Conservation (phyloP, 108 stramenopile species). For the Skeletonema menzelii region DNA sequence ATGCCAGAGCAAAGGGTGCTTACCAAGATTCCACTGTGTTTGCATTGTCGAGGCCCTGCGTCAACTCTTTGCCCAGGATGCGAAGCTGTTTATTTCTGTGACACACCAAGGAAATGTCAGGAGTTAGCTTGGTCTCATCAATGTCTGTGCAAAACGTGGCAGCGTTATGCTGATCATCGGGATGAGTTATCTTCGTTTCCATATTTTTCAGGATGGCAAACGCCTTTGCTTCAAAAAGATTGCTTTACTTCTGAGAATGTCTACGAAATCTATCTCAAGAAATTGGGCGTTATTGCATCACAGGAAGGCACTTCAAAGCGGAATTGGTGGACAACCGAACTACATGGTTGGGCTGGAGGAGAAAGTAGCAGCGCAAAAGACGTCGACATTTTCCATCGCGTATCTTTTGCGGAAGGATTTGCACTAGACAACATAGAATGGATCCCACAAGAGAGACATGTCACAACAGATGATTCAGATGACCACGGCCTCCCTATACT, state of each 20-base stretch:
- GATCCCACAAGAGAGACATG: conserved; percentile 57
- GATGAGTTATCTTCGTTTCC: conserved; percentile 59
- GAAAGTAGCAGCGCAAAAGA: conserved; percentile 52
- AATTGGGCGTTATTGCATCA: conserved; percentile 32
- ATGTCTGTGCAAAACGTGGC: conserved; percentile 82
- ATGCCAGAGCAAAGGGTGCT: conserved; percentile 5
- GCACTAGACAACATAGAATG: conserved; percentile 42
- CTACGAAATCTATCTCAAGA: conserved; percentile 54
- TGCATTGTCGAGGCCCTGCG: conserved; percentile 75
- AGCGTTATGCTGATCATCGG: conserved; percentile 59
- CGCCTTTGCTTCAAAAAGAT: conserved; percentile 43
- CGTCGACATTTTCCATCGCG: conserved; percentile 56
- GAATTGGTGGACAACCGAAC: conserved; percentile 79
- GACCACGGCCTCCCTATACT: conserved; percentile 50
- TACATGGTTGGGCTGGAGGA: conserved; percentile 80
- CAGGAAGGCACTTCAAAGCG: not conserved
- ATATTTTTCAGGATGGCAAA: conserved; percentile 58
- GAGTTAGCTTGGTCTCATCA: conserved; percentile 70
- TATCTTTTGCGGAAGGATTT: conserved; percentile 71
- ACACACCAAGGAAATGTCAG: conserved; percentile 42
- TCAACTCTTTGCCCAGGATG: conserved; percentile 57
- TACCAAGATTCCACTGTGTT: conserved; percentile 64
- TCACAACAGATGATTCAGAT: conserved; percentile 51
- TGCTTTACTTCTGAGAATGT: conserved; percentile 60
- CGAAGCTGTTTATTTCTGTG: conserved; percentile 76